Evolutionary conservation across 23 red algal genomes (phyloP).

Genomic region (Chondrus crispus): DNA sequence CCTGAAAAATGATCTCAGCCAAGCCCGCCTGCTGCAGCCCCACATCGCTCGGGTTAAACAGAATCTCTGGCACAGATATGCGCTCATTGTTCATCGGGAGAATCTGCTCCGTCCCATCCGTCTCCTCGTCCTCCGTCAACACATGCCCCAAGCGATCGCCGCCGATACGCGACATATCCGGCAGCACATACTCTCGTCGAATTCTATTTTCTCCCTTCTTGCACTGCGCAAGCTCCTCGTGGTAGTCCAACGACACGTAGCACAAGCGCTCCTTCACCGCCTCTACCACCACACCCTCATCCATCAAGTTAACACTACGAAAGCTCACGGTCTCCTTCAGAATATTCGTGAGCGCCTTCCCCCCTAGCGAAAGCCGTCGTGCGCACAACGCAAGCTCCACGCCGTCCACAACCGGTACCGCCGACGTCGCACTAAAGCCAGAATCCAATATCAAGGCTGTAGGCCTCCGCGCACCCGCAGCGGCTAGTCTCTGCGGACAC

Average conservation of each 20-base stretch:
- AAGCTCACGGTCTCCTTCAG: constrained; percentile 75
- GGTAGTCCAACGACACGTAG: constrained; percentile 45
- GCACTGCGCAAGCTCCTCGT: constrained; percentile 2
- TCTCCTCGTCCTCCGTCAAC: constrained; percentile 6
- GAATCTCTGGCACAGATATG: constrained; percentile 76
- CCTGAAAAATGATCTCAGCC: constrained; percentile 58
- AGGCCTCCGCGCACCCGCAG: not conserved
- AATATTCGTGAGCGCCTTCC: constrained; percentile 79
- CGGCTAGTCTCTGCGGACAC: constrained; percentile 38
- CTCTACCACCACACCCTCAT: constrained; percentile 73
- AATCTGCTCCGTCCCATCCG: constrained; percentile 35
- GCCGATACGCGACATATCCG: constrained; percentile 36
- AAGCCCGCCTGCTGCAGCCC: constrained; percentile 61
- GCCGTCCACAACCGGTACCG: constrained; percentile 74
- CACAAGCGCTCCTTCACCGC: constrained; percentile 90
- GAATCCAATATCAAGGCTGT: constrained; percentile 74
- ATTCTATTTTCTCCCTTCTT: constrained; percentile 16
- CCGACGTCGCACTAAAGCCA: constrained; percentile 75
- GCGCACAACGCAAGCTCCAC: constrained; percentile 16
- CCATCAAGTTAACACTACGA: constrained; percentile 71
- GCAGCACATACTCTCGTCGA: constrained; percentile 62
- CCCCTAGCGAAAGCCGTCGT: constrained; percentile 74
- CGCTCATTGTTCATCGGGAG: constrained; percentile 73
- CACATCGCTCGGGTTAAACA: constrained; percentile 67
- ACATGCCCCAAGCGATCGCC: constrained; percentile 61